Conservation (phyloP, 106 monocot genomes). For the Alisma plantagoaquatica region DNA sequence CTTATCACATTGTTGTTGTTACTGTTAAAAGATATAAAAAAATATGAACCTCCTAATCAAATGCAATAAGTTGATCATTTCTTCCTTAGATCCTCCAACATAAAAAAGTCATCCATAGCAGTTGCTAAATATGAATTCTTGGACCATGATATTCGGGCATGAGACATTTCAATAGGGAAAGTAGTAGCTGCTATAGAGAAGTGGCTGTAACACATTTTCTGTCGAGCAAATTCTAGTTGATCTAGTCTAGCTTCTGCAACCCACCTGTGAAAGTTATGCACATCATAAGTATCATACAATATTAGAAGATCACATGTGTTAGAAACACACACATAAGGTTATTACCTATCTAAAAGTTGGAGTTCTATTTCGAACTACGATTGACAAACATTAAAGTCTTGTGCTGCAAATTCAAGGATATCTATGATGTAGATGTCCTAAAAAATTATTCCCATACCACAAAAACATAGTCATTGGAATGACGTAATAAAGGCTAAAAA, state of each 20-base stretch:
- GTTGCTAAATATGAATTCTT: conserved; percentile 73
- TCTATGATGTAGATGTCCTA: conserved; percentile 12
- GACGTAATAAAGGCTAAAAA: neutral
- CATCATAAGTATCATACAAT: neutral
- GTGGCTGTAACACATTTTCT: conserved; percentile 32
- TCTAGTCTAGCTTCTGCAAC: conserved; percentile 67
- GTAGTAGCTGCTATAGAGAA: conserved; percentile 17
- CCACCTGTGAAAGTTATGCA: no score
- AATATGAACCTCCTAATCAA: conserved; percentile 53
- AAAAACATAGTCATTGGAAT: no score
- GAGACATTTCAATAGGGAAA: conserved; percentile 13
- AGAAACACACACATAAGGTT: neutral
- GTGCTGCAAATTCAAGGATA: conserved; percentile 38
- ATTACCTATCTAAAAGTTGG: conserved; percentile 58
- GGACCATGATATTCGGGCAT: conserved; percentile 46
- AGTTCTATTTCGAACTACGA: conserved; percentile 52
- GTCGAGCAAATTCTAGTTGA: conserved; percentile 65
- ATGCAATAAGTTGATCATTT: conserved; percentile 36
- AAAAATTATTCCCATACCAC: conserved; percentile 2
- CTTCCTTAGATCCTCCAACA: conserved; percentile 66
- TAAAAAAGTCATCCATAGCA: conserved; percentile 96
- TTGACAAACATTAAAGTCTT: conserved; percentile 57
- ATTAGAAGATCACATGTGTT: neutral
- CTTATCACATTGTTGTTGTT: neutral
- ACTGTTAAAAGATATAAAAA: neutral